Base-by-base conservation (phyloP, 2,329 filamentous ascomycete genomes). In the Fusarium metavorans region DNA sequence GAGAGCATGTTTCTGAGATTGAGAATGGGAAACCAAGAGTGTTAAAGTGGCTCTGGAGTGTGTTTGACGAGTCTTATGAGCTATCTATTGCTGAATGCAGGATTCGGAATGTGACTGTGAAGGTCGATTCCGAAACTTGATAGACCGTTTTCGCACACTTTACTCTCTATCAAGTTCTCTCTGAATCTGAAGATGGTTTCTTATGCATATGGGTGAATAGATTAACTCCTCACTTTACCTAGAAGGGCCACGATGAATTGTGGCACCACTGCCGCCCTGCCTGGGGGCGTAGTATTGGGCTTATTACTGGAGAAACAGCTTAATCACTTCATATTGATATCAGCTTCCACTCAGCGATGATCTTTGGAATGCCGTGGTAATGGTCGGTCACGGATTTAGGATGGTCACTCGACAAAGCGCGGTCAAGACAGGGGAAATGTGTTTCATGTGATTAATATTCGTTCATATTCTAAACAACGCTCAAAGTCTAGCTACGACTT, bases 1-100 rank as follows among this genome's bases (percentile, higher is more conserved):
- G 86, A 0, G 82, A 81, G 1, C 87, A 89, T 69, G 74, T 78
- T 0, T 69, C 74, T 6, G 74, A 76, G 48, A 75, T 76, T 45
- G 69, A 75, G 43, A 76, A 76, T 35, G 74, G 70, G 0, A 76
- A 73, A 6, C 52, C 63, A 0, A 71, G 72, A 6, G 74, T 54
- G 0, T 64, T 64, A 4, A 20, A 25, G 6, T 77, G 74, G 56
- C 56, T 78, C 1, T 13, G 20, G 62, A 59, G 64, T 43, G 58
- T 78, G 9, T 78, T 78, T 48, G 52, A 71, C 5, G 66, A 16
- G 18, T 60, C 45, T 2, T 70, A 73, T 14, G 41, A 71, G 18
- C 71, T 82, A 41, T 13, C 56, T 1, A 37, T 16, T 13, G 6
- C 14, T 16, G 34, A 20, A 27, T 58, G 56, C n/a, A 39, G 20